Evolutionary conservation across 495 filamentous ascomycete genomes (phyloP).

Genomic region (Pseudoneurospora amorphoporcata): DNA sequence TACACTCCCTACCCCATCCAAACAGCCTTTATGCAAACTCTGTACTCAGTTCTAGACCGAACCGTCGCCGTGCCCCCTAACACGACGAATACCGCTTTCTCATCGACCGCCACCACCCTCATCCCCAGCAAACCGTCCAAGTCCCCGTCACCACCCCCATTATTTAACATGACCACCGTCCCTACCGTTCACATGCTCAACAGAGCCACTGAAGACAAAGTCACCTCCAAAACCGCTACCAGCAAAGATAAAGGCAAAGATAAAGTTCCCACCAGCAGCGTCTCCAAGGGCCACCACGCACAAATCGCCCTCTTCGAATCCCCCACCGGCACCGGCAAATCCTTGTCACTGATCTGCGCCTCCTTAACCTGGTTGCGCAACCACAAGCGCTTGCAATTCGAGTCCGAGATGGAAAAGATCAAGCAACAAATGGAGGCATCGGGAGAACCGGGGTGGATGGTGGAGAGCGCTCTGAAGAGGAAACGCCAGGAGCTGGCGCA

Average conservation of each 20-base stretch:
- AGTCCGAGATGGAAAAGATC: constrained; percentile 29
- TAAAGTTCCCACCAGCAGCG: neutral
- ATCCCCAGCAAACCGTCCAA: neutral
- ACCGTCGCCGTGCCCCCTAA: neutral
- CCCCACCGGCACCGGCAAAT: constrained; percentile 91
- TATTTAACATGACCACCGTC: neutral
- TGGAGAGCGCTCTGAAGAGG: constrained; percentile 58
- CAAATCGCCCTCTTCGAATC: constrained; percentile 87
- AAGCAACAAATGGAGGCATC: constrained; percentile 35
- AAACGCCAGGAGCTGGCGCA: constrained; percentile 56
- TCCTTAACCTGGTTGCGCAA: constrained; percentile 89
- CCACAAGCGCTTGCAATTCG: constrained; percentile 59
- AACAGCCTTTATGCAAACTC: constrained; percentile 74
- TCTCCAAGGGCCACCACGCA: constrained; percentile 49
- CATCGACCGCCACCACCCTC: neutral
- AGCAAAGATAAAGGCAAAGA: neutral
- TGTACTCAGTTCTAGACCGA: constrained; percentile 68
- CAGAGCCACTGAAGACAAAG: neutral
- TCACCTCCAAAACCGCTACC: neutral
- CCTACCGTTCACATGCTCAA: neutral
- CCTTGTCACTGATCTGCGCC: constrained; percentile 86
- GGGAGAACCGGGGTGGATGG: constrained; percentile 83
- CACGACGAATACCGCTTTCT: neutral
- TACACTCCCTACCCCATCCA: constrained; percentile 89
- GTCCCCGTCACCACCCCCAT: neutral